Conservation (phyloP, 306 rosid species). For the Spatholobus suberectus region DNA sequence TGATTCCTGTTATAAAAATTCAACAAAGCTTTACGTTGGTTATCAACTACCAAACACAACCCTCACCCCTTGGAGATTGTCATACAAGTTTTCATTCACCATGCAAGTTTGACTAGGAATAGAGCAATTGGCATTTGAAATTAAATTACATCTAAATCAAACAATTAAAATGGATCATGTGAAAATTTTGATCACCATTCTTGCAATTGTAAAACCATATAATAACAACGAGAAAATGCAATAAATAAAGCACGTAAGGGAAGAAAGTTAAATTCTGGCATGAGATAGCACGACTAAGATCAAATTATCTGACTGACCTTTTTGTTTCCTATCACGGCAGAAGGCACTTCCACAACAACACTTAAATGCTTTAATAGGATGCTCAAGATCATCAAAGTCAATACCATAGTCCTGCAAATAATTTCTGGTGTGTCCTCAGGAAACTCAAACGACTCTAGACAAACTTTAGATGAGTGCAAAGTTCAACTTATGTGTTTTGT, state of each 20-base stretch:
- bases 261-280: not conserved
- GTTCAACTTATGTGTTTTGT: not conserved
- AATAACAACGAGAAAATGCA: not conserved
- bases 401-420: constrained; percentile 84
- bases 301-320: constrained; percentile 53
- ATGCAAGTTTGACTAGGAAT: not conserved
- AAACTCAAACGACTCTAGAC: not conserved
- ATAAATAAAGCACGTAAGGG: not conserved
- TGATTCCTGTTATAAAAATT: not conserved
- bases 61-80: not conserved
- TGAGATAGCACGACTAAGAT: not conserved
- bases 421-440: constrained; percentile 17
- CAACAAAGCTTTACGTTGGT: not conserved
- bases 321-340: constrained; percentile 61
- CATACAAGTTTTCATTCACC: not conserved
- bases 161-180: not conserved
- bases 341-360: constrained; percentile 75
- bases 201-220: not conserved
- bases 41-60: not conserved
- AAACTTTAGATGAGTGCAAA: not conserved
- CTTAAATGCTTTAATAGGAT: constrained; percentile 79
- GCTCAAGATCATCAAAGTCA: constrained; percentile 76
- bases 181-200: not conserved
- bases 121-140: no score
- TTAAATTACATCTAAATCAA: not conserved